Evolutionary conservation across 2,329 filamentous ascomycete genomes (phyloP).

Genomic region (Anisogramma anomala): DNA sequence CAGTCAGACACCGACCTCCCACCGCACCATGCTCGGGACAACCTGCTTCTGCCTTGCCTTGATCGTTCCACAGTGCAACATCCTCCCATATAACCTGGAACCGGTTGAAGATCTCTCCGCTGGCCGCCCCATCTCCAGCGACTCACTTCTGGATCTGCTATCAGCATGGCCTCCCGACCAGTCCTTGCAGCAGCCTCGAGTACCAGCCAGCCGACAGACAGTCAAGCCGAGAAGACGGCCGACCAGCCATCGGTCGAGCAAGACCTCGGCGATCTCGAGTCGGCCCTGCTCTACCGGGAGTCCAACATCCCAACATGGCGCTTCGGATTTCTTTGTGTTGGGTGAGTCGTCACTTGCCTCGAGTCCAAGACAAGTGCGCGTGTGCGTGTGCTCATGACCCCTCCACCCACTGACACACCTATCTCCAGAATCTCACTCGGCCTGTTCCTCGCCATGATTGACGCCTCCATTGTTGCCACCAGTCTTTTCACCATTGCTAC

Average conservation of each 20-base stretch:
- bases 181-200: background rate
- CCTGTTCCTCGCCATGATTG: conserved; percentile 47
- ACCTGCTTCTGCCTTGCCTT: background rate
- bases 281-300: conserved; percentile 6
- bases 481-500: conserved; percentile 42
- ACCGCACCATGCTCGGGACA: background rate
- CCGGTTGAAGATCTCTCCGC: conserved; percentile 1
- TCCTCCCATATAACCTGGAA: conserved; percentile 6
- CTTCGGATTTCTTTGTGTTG: conserved; percentile 25
- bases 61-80: conserved; percentile 8
- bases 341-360: conserved; percentile 18
- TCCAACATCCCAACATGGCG: conserved; percentile 20
- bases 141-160: background rate
- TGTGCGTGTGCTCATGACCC: background rate
- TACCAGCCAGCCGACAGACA: too few species aligned
- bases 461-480: conserved; percentile 49
- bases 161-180: conserved; percentile 1
- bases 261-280: background rate
- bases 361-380: background rate
- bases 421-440: conserved; percentile 35
- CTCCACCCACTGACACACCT: background rate
- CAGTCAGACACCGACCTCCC: conserved; percentile 1
- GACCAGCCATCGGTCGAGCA: background rate
- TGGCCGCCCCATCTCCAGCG: background rate
- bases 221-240: background rate